A percentile compares a stretch with the other conserved stretches of the same genome.
Evolutionary conservation across 768 basidiomycete genomes (phyloP).

Genomic region (Russula compacta): DNA sequence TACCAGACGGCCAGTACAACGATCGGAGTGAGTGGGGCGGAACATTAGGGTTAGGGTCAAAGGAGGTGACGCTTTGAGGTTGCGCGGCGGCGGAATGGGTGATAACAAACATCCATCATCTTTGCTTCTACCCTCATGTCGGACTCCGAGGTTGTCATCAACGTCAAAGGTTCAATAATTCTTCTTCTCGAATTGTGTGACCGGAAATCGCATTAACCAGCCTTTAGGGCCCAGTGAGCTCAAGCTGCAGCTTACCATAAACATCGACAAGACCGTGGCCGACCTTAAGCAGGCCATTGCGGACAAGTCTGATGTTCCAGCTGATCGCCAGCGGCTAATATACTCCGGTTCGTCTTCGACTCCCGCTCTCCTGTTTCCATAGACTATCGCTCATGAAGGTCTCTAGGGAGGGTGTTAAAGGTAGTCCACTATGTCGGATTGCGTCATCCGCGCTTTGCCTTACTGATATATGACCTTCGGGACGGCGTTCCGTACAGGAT

Average conservation of each 20-base stretch:
- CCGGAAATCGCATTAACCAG: not conserved
- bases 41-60: slow-evolving; percentile 8
- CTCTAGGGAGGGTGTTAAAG: slow-evolving; percentile 63
- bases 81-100: not conserved
- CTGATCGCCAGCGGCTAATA: slow-evolving; percentile 83
- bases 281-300: slow-evolving; percentile 92
- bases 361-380: not conserved
- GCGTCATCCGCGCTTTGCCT: not conserved
- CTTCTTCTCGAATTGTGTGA: not conserved
- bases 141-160: slow-evolving; percentile 27
- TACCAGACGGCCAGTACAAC: too few relatives aligned
- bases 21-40: too few relatives aligned
- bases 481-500: slow-evolving; percentile 39
- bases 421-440: slow-evolving; percentile 28
- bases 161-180: slow-evolving; percentile 18
- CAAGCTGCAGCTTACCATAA: slow-evolving; percentile 82
- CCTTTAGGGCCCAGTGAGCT: slow-evolving; percentile 75
- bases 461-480: not conserved
- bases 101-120: slow-evolving; percentile 7
- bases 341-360: slow-evolving; percentile 60
- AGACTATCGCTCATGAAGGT: not conserved
- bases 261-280: slow-evolving; percentile 71
- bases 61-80: not conserved
- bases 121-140: slow-evolving; percentile 12
- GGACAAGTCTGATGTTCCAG: slow-evolving; percentile 73